These are phyloP conservation scores for Penicillium aurantiogriseum DNA, from an alignment of 2,329 filamentous ascomycete genomes.

Conservation along the genomic window DNA sequence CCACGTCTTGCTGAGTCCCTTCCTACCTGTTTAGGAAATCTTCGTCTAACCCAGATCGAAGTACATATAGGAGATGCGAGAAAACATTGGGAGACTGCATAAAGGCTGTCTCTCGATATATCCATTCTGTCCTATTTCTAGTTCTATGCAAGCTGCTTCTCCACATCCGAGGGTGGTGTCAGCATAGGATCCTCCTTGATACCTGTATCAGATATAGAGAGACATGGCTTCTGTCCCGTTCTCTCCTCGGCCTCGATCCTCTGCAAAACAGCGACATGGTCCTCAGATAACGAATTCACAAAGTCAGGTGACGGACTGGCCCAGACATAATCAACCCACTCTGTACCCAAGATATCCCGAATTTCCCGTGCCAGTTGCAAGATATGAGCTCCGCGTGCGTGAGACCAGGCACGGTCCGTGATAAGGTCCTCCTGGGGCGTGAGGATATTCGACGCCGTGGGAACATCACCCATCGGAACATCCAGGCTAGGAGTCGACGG, in stretches of 20 bases:
- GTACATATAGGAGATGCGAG: background rate
- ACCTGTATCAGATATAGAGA: constrained; percentile 2
- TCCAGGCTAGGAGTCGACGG: constrained; percentile 5
- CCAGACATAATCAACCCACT: constrained; percentile 50
- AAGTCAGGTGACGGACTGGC: constrained; percentile 43
- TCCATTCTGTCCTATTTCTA: constrained; percentile 2
- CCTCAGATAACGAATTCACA: constrained; percentile 36
- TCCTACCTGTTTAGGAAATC: background rate
- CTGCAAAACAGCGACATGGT: constrained; percentile 25
- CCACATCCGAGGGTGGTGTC: constrained; percentile 34
- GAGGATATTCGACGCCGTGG: constrained; percentile 23
- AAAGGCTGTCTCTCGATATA: background rate
- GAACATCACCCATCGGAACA: constrained; percentile 3
- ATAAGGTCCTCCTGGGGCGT: constrained; percentile 39
- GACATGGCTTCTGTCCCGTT: constrained; percentile 7
- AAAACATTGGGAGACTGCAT: background rate
- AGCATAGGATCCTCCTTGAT: constrained; percentile 18
- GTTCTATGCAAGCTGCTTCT: constrained; percentile 24
- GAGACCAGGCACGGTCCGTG: constrained; percentile 43
- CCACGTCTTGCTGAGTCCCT: background rate
- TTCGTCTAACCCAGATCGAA: background rate
- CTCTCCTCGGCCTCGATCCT: constrained; percentile 11
- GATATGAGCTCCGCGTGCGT: constrained; percentile 35
- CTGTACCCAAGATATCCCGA: constrained; percentile 37
- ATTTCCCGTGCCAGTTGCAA: constrained; percentile 38